These are phyloP conservation scores for Aspergillus aculeatus DNA, from an alignment of 2,329 filamentous ascomycete species.

Conservation along the genomic window DNA sequence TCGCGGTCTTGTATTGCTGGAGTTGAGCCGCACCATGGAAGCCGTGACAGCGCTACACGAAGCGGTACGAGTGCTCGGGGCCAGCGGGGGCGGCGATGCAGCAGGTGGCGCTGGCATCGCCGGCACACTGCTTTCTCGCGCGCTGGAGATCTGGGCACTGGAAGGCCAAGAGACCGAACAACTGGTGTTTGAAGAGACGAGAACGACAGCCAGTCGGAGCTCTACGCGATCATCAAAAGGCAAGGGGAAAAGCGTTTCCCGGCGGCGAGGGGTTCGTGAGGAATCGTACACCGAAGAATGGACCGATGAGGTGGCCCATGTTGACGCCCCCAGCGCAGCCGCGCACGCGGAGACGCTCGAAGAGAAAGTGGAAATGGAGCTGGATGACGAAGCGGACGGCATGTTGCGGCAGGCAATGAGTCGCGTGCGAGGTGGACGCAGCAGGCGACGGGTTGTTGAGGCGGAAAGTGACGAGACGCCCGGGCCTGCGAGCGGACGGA, in stretches of 20 bases:
- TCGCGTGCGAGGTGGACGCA: conserved; percentile 29
- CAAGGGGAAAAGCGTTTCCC: conserved; percentile 22
- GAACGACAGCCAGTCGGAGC: conserved; percentile 20
- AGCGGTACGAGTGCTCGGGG: conserved; percentile 48
- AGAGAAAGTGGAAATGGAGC: conserved; percentile 40
- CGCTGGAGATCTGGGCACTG: conserved; percentile 47
- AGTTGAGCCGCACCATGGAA: conserved; percentile 70
- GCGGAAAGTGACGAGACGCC: conserved; percentile 27
- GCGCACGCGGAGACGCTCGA: conserved; percentile 23
- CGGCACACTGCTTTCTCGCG: conserved; percentile 45
- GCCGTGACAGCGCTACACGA: conserved; percentile 83
- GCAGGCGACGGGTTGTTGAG: conserved; percentile 8
- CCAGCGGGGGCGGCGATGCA: conserved; percentile 47
- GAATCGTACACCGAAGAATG: conserved; percentile 31
- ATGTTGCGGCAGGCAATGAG: conserved; percentile 41
- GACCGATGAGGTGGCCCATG: conserved; percentile 39
- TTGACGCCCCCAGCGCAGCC: conserved; percentile 18
- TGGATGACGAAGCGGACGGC: conserved; percentile 46
- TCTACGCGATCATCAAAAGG: conserved; percentile 26
- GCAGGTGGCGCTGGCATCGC: conserved; percentile 49
- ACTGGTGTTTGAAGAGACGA: conserved; percentile 18
- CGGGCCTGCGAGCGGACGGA: conserved; percentile 18
- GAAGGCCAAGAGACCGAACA: conserved; percentile 36
- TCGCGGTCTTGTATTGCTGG: conserved; percentile 77
- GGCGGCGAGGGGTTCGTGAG: conserved; percentile 24